Evolutionary conservation across 1,139 yeast species (phyloP).

Genomic region (Saccharomyces hybrid): DNA sequence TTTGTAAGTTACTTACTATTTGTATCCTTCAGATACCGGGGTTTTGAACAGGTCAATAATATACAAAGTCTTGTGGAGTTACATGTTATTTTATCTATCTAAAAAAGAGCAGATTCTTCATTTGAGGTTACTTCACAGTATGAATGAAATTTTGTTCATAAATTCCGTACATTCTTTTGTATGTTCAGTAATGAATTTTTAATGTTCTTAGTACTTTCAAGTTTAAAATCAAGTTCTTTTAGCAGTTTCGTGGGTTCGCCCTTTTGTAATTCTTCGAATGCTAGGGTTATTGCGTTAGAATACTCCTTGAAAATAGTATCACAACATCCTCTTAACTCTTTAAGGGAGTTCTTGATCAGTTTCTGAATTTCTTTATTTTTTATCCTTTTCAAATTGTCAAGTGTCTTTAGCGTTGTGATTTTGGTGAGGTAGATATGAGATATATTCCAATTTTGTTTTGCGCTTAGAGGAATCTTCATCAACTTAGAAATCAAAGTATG

Average conservation of each 20-base stretch:
- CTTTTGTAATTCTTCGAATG: conserved; percentile 6
- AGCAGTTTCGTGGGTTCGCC: conserved; percentile 7
- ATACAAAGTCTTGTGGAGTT: not conserved
- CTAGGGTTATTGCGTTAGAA: conserved; percentile 3
- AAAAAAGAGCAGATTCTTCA: not conserved
- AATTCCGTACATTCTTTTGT: conserved; percentile 19
- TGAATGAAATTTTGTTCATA: conserved; percentile 6
- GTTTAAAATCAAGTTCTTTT: conserved; percentile 8
- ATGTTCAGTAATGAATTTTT: conserved; percentile 10
- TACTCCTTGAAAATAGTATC: conserved; percentile 14
- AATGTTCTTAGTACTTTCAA: conserved; percentile 7
- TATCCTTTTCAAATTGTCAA: conserved; percentile 29
- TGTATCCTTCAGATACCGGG: not conserved
- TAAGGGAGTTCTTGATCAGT: conserved; percentile 15
- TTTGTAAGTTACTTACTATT: too few relatives aligned
- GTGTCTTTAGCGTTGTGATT: conserved; percentile 29
- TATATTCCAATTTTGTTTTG: not conserved
- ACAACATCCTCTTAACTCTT: conserved; percentile 18
- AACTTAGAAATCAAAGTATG: conserved; percentile 6
- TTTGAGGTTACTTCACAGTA: too few relatives aligned
- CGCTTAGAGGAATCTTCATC: conserved; percentile 13
- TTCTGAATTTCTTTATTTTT: conserved; percentile 16
- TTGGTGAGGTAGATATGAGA: conserved; percentile 20
- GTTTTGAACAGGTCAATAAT: not conserved
- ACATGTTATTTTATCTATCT: not conserved